Conservation (phyloP, 2,329 filamentous ascomycete genomes). For the Paraphaeosphaeria minitans region DNA sequence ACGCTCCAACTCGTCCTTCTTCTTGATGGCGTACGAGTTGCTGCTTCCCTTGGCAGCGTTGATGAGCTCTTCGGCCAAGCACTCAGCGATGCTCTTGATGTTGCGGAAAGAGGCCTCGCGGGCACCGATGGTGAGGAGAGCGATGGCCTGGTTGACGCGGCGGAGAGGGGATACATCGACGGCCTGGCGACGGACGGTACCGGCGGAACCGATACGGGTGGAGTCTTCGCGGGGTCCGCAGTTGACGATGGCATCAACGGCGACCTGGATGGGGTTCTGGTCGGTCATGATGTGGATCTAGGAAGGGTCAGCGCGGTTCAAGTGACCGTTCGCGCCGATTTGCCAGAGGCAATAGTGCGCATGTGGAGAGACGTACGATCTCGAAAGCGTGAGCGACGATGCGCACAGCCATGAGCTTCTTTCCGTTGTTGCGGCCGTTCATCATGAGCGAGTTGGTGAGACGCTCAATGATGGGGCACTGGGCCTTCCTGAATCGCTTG, state of each 20-base stretch:
- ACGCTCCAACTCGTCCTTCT: conserved; percentile 99
- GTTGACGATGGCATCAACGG: conserved; percentile 99
- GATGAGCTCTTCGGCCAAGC: conserved; percentile 99
- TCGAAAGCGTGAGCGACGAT: conserved; percentile 99
- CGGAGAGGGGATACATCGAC: conserved; percentile 99
- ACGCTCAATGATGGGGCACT: conserved; percentile 99
- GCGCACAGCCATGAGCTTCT: conserved; percentile 99
- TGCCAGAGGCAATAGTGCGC: background rate
- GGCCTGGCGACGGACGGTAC: conserved; percentile 99
- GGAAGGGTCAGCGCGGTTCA: conserved; percentile 9
- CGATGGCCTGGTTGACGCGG: conserved; percentile 99
- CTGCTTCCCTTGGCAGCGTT: conserved; percentile 99
- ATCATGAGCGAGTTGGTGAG: conserved; percentile 99
- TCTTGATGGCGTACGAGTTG: conserved; percentile 99
- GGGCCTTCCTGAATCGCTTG: conserved; percentile 99
- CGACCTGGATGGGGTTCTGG: conserved; percentile 99
- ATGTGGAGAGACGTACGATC: conserved; percentile 73
- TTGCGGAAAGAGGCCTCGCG: conserved; percentile 99
- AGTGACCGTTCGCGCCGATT: background rate
- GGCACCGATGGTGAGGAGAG: conserved; percentile 97
- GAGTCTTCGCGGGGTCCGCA: conserved; percentile 99
- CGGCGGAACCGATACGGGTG: conserved; percentile 98
- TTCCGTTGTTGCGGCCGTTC: conserved; percentile 99
- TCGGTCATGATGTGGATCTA: conserved; percentile 99
- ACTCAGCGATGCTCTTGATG: conserved; percentile 99